phyloP scores from a whole-genome alignment of 2,329 filamentous ascomycete genomes.

The Botryotinia narcissicola region DNA sequence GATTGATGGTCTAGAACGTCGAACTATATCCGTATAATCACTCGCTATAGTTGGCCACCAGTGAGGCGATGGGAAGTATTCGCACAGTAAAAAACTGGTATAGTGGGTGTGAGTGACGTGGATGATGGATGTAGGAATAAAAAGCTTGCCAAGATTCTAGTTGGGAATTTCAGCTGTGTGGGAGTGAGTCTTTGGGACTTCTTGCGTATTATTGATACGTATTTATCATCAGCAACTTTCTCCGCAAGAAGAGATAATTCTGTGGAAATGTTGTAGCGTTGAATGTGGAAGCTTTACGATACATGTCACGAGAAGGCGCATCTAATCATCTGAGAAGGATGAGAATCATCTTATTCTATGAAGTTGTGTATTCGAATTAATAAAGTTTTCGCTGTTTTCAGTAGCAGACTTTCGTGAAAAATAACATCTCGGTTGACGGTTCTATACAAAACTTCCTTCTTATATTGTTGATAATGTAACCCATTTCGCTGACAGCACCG shows the following conservation, averaged over 20 bases:
- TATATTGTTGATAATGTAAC: background rate
- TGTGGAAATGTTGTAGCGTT: background rate
- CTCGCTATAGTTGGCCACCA: background rate
- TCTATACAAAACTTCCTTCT: background rate
- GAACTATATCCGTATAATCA: background rate
- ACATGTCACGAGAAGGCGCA: background rate
- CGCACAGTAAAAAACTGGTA: rapidly evolving
- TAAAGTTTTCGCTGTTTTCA: background rate
- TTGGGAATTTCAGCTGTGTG: background rate
- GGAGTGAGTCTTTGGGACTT: background rate
- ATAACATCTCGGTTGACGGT: background rate
- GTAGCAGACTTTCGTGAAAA: background rate
- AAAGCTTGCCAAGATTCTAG: background rate
- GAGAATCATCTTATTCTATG: background rate
- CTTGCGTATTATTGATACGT: background rate
- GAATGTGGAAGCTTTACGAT: background rate
- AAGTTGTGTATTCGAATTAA: background rate
- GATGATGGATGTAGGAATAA: background rate
- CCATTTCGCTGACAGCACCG: background rate
- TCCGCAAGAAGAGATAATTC: background rate
- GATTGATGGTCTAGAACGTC: background rate
- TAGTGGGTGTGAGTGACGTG: background rate
- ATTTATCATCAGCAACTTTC: background rate
- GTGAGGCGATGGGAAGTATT: background rate
- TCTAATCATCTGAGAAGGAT: background rate